Base-by-base conservation (phyloP, 225 moss, liverwort and hornwort genomes). In the Physcomitrium patens region DNA sequence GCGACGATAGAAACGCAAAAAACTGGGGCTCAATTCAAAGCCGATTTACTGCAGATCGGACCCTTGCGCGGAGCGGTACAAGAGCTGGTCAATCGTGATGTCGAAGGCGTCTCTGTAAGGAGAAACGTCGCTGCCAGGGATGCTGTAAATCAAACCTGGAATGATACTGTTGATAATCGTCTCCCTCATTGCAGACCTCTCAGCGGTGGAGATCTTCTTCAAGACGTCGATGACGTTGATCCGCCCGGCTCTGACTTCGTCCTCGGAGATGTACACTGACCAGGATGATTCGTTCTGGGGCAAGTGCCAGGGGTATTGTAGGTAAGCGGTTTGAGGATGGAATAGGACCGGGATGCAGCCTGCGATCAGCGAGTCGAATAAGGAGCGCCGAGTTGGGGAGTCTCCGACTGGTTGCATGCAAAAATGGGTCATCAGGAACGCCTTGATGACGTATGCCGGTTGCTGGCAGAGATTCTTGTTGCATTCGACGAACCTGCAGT, bases 311-410 rank as follows among this genome's bases (percentile, higher is more conserved):
- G 24, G 23, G 47, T 85, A 85, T 2, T 82, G 85, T 1, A 76
- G 26, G 14, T 82, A 79, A 45, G 82, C 82, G 26, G 58, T 78
- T 50, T 73, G 77, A 47, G 37, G 75, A 73, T 77, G 72, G 69
- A 82, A 81, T 31, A 84, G 81, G 42, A 84, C 81, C 3, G 84
- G 84, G 42, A 84, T 81, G 63, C 84, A 84, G 5, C 85, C 85
- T 0, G 82, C 64, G 6, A 82, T 23, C n/a, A 85, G 71, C 3
- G 85, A 72, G 7, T 85, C 85, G 47, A 85, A 85, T 27, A 82
- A 69, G 1, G 85, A 85, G 10, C 79, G 70, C 15, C 82, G 75
- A 3, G 82, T 85, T 72, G 75, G 82, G 69, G 78, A 78, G 54
- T 85, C 82, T 23, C 85, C 85, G 51, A 75, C 79, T 0, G 85